Evolutionary conservation across 768 basidiomycete species (phyloP).

Genomic region (Myochromella boudieri): DNA sequence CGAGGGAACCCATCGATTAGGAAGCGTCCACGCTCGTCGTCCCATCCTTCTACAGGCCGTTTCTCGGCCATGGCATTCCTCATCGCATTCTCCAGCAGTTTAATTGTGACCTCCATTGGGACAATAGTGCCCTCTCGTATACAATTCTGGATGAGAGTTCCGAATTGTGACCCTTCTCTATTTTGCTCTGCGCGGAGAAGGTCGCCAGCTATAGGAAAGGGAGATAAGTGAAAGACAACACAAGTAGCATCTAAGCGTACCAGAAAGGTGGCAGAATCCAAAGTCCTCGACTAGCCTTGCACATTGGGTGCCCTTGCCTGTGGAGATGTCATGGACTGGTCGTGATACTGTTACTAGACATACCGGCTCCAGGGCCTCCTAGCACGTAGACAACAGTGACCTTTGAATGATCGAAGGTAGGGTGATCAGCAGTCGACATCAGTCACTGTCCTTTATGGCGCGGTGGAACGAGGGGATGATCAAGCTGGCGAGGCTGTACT

Average conservation of each 20-base stretch:
- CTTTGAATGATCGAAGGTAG: constrained; percentile 66
- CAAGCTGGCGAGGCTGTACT: constrained; percentile 55
- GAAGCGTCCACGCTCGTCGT: constrained; percentile 76
- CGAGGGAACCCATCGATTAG: constrained; percentile 97
- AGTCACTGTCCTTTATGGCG: constrained; percentile 38
- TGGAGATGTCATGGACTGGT: constrained; percentile 2
- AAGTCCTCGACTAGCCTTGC: constrained; percentile 79
- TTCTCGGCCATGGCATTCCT: constrained; percentile 47
- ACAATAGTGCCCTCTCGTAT: constrained; percentile 94
- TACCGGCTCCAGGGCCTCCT: constrained; percentile 95
- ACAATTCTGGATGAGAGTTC: constrained; percentile 80
- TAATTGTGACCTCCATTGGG: constrained; percentile 95
- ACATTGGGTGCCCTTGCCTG: constrained; percentile 98
- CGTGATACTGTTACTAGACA: constrained; percentile 10
- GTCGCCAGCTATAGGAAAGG: constrained; percentile 75
- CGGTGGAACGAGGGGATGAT: constrained; percentile 67
- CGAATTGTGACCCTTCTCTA: constrained; percentile 80
- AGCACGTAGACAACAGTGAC: constrained; percentile 93
- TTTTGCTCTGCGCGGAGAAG: constrained; percentile 93
- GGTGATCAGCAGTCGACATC: constrained; percentile 46
- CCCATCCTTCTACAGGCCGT: constrained; percentile 57
- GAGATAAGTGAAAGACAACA: constrained; percentile 8
- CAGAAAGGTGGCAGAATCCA: constrained; percentile 90
- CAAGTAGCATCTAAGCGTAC: constrained; percentile 38
- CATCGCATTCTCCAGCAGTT: constrained; percentile 95